Evolutionary conservation across 148 eudicot genomes (phyloP), one percentile per base, ranked within the genome.

Genomic region (Vaccinium darrowii): DNA sequence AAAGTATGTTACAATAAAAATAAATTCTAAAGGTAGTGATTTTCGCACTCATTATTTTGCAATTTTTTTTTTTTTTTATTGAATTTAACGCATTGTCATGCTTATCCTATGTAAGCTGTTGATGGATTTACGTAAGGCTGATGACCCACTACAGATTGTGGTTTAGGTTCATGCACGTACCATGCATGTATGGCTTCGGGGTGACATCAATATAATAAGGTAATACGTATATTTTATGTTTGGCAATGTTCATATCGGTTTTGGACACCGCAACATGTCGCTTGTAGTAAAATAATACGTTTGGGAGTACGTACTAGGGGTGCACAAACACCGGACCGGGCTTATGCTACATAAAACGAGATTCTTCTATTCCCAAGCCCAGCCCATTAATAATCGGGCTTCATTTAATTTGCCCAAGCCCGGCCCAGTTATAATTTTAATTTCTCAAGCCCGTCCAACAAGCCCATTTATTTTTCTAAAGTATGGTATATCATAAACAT

Each of bases 161-260:
- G 67, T 9, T 51, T 19, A 19, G 51, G 51, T 80, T 80, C 82
- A 57, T 80, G 82, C 69, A 80, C 69, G 69, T 36, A 57, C 63
- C 13, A 27, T 36, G 8, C 39, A 27, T 58, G 82, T 10, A 19
- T 58, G 82, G 50, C 18, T 56, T 16, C 23, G 21, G 47, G 58
- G 49, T 79, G 81, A 79, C 63, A 79, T 79, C 63, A 79, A 39
- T 14, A 60, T 21, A 21, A 7, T 1, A n/a, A 9, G 8, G 25
- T 23, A 19, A 9, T 7, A 18, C 10, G 39, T 53, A 6, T 58
- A 19, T 62, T 19, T 58, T 58, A 5, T 7, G 67, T 23, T 60
- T 53, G 56, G 56, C 2, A 53, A 53, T 65, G 6, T 13, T 73
- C 14, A 52, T 11, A 11, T 67, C 5, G 23, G 33, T 67, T 25